Percentiles rank a stretch among this genome's conserved stretches.
These are phyloP conservation scores for Aureobasidium sp. DNA, from an alignment of 2,329 filamentous ascomycete species.

Conservation along the genomic window DNA sequence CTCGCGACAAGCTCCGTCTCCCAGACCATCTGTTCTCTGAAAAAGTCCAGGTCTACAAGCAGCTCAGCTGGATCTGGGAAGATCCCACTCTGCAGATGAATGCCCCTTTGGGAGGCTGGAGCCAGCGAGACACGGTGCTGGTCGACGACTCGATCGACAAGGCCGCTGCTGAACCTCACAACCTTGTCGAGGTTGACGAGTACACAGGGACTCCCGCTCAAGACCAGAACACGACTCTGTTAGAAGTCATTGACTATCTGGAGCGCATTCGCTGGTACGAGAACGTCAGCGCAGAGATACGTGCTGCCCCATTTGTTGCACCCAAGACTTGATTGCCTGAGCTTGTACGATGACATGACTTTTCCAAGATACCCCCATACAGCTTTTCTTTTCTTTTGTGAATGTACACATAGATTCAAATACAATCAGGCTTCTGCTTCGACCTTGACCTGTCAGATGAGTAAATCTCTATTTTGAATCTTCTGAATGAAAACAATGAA, in stretches of 20 bases:
- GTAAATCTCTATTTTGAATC: no score
- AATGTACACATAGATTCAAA: neutral
- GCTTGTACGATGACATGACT: neutral
- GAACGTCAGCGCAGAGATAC: constrained; percentile 3
- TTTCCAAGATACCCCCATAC: neutral
- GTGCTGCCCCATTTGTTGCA: neutral
- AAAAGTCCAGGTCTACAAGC: constrained; percentile 86
- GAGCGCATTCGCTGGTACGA: constrained; percentile 4
- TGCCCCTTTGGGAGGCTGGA: constrained; percentile 50
- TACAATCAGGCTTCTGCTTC: neutral
- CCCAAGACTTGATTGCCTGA: neutral
- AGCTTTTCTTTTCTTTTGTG: neutral
- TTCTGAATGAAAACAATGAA: no score
- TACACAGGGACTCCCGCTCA: constrained; percentile 40
- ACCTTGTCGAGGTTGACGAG: constrained; percentile 73
- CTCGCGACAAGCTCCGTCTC: constrained; percentile 68
- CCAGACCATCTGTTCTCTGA: constrained; percentile 54
- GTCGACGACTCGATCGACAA: constrained; percentile 83
- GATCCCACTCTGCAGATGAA: constrained; percentile 34
- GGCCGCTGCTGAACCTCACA: constrained; percentile 73
- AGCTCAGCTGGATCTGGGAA: constrained; percentile 66
- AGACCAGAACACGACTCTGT: neutral
- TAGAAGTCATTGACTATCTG: constrained; percentile 5
- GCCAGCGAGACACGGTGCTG: constrained; percentile 79
- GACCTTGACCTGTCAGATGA: no score